Conservation (phyloP, 345 rosid species). For the Populus pruinosa region DNA sequence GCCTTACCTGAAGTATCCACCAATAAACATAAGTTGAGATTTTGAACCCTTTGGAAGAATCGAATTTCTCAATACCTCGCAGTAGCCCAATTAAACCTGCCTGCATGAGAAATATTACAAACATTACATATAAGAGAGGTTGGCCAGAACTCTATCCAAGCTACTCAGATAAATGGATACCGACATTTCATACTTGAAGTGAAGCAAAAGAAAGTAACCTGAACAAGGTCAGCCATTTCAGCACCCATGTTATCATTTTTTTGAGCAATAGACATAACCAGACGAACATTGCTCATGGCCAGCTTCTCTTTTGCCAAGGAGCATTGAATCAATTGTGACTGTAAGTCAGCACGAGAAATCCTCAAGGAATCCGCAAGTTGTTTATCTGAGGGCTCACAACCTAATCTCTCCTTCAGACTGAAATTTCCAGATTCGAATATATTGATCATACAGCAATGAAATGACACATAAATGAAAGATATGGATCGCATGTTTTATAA, state of each 20-base stretch:
- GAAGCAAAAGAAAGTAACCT: conserved; percentile 44
- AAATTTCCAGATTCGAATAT: conserved; percentile 11
- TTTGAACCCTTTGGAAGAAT: conserved; percentile 86
- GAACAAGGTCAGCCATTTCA: conserved; percentile 97
- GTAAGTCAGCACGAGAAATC: conserved; percentile 71
- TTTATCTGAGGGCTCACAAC: conserved; percentile 82
- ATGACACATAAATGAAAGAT: not conserved
- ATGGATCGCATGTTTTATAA: not conserved
- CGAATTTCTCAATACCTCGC: conserved; percentile 95
- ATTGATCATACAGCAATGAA: not conserved
- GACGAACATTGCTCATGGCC: conserved; percentile 95
- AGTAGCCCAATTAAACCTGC: conserved; percentile 90
- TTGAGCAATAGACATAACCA: conserved; percentile 95
- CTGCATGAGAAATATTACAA: conserved; percentile 34
- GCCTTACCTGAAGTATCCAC: conserved; percentile 97
- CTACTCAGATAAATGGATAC: not conserved
- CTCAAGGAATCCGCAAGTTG: conserved; percentile 78
- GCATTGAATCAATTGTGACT: conserved; percentile 60
- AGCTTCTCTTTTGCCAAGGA: conserved; percentile 85
- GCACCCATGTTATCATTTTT: conserved; percentile 83
- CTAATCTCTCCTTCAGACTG: conserved; percentile 80
- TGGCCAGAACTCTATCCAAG: not conserved
- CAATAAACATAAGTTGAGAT: conserved; percentile 94
- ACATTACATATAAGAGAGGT: not conserved
- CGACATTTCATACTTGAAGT: conserved; percentile 1